phyloP scores from a whole-genome alignment of 2,329 filamentous ascomycete species.

The Magnaporthiopsis incrustans region DNA sequence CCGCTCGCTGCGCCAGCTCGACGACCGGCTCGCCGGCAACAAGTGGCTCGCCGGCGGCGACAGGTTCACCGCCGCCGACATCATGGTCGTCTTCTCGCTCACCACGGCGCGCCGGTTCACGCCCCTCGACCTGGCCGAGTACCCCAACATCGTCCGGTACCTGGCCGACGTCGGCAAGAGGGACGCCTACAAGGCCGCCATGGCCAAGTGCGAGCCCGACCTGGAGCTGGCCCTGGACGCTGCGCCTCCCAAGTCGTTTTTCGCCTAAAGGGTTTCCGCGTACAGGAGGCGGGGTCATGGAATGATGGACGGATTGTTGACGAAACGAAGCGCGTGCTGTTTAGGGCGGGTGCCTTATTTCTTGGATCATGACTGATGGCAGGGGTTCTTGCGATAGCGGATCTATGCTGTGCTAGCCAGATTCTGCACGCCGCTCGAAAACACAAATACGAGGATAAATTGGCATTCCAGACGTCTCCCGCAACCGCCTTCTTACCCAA shows the following conservation, averaged over 20 bases:
- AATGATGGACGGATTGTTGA: too few relatives aligned
- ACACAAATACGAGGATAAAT: too few relatives aligned
- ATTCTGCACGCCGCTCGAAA: too few relatives aligned
- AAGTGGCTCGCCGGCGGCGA: slow-evolving; percentile 52
- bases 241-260: slow-evolving; percentile 11
- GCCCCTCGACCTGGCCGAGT: slow-evolving; percentile 31
- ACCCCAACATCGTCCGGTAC: slow-evolving; percentile 36
- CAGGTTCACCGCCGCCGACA: slow-evolving; percentile 55
- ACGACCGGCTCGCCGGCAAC: slow-evolving; percentile 38
- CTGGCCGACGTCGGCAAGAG: slow-evolving; percentile 34
- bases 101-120: slow-evolving; percentile 52
- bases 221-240: slow-evolving; percentile 26
- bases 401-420: too few relatives aligned
- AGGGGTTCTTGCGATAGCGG: too few relatives aligned
- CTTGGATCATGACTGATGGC: too few relatives aligned
- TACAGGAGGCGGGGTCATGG: too few relatives aligned
- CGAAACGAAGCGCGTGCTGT: too few relatives aligned
- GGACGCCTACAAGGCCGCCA: slow-evolving; percentile 37
- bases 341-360: too few relatives aligned
- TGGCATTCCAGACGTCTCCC: too few relatives aligned
- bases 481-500: too few relatives aligned
- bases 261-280: background rate
- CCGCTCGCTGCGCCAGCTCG: slow-evolving; percentile 33
- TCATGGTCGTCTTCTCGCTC: slow-evolving; percentile 53
- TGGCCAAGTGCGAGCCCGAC: slow-evolving; percentile 40